A percentile compares a stretch with the other conserved stretches of the same genome.
Evolutionary conservation across 169 alveolate genomes (phyloP).

Genomic region (Eimeria zaria): DNA sequence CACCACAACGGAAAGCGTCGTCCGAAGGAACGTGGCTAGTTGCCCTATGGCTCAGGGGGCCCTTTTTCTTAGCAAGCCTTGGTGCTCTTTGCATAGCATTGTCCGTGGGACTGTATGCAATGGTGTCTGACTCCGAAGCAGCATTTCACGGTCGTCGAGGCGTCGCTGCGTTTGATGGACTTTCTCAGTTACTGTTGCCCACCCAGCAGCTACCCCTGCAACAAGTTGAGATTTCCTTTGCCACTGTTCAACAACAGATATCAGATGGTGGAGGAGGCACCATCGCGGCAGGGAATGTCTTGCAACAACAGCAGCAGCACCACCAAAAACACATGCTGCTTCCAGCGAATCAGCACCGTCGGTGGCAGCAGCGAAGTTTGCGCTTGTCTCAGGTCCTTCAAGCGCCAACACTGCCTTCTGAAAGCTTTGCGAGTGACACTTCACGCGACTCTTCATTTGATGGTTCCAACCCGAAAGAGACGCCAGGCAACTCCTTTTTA

Average conservation of each 20-base stretch:
- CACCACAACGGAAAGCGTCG: neutral
- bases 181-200: slow-evolving; percentile 24
- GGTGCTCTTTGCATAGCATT: slow-evolving; percentile 32
- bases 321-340: neutral
- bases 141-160: neutral
- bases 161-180: slow-evolving; percentile 26
- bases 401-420: neutral
- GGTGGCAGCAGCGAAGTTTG: neutral
- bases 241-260: neutral
- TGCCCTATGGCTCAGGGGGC: slow-evolving; percentile 67
- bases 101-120: slow-evolving; percentile 33
- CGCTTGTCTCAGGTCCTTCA: neutral
- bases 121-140: slow-evolving; percentile 27
- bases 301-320: slow-evolving; percentile 34
- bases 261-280: neutral
- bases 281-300: neutral
- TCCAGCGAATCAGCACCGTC: neutral
- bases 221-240: slow-evolving; percentile 1
- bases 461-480: neutral
- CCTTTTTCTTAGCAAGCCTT: slow-evolving; percentile 54
- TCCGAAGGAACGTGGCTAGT: slow-evolving; percentile 72
- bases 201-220: neutral
- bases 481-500: slow-evolving; percentile 5
- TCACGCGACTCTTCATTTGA: too few relatives aligned
- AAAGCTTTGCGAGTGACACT: neutral